Evolutionary conservation across 352 stramenopile genomes (phyloP), one percentile per base, ranked within the genome.

Genomic region (Elongisporangium anandrum): DNA sequence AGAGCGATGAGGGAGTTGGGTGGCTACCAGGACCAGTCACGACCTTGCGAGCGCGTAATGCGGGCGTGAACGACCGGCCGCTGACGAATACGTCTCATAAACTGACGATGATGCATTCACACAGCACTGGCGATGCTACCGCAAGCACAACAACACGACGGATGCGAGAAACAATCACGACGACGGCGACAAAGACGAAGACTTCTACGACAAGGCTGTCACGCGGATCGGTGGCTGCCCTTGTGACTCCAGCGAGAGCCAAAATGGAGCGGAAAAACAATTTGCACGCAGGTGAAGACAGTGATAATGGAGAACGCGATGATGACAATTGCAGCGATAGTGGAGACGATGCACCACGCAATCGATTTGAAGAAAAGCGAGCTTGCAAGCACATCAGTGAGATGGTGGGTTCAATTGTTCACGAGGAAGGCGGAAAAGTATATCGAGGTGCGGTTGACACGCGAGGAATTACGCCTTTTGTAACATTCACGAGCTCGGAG

Each of bases 381-480:
- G 69, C 64, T 0, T 63, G 76, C 9, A 68, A 63, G 21, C 48
- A 72, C 49, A 74, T 75, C 19, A 54, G 47, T 1, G 69, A 75
- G 45, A 69, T 57, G 7, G 34, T 75, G 34, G 63, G 57, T 1
- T 29, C 63, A 0, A 60, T 57, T 9, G 65, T 60, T 19, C 83
- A 87, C 60, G 61, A 79, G 22, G 79, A 92, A 29, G 74, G 75
- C 3, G 70, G 67, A 0, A 64, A 79, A 22, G 50, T 74, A 39
- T 87, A 70, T 34, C 69, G 65, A 52, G 79, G 79, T 0, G 26
- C 58, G 1, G 68, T 92, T 13, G 77, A 92, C 23, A 69, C 70
- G 15, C 78, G 70, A 0, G 82, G 78, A 15, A 86, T 92, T 24
- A 92, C 82, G 5, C 78, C 76, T 8, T 75, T 81, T 17, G 76